Base-by-base conservation (phyloP, 805 yeast species). In the Starmerella bacillaris region DNA sequence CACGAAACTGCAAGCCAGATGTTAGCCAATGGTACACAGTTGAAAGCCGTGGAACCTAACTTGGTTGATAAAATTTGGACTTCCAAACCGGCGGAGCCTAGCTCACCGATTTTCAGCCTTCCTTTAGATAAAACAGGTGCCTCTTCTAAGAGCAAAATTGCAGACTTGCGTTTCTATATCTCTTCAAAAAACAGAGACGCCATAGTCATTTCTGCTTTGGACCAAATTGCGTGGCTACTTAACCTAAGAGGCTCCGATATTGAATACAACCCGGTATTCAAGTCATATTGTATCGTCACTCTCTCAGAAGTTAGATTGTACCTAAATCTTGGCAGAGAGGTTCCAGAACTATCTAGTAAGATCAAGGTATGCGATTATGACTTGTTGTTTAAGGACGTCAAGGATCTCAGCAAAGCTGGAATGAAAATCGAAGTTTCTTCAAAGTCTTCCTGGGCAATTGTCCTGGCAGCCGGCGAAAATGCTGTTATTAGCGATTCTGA, bases 171-270 rank as follows among this genome's bases (percentile, higher is more conserved):
- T 6, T 44, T 45, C 30, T 46, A 39, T 5, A 39, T 60, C 32
- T 41, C 37, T 14, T 33, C 46, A 37, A 54, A 33, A 39, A 54
- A 27, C 39, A 51, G 30, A 39, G 51, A 21, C 50, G 66, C 70
- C 2, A 61, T 79, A 31, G 59, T 83, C 11, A 61, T 79, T 3
- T 63, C 72, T n/a, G 72, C 83, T 1, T 57, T 84, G 35, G 95
- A 86, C 58, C 93, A 84, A 47, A 70, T 83, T 41, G 89, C 93
- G 5, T 84, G 94, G 94, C 57, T 83, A 30, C 67, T 82, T 51
- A 84, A 84, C 50, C 57, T 84, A 37, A 69, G 98, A 43, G 79
- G 84, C 4, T 67, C 64, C 17, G 95, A 86, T 53, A 75, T 86
- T 39, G 73, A 72, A 3, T 86, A 66, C 53, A 77, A 78, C 50